A percentile compares a stretch with the other conserved stretches of the same genome.
phyloP scores from a whole-genome alignment of 352 stramenopile genomes.

The Salisapilia sapeloensis region DNA sequence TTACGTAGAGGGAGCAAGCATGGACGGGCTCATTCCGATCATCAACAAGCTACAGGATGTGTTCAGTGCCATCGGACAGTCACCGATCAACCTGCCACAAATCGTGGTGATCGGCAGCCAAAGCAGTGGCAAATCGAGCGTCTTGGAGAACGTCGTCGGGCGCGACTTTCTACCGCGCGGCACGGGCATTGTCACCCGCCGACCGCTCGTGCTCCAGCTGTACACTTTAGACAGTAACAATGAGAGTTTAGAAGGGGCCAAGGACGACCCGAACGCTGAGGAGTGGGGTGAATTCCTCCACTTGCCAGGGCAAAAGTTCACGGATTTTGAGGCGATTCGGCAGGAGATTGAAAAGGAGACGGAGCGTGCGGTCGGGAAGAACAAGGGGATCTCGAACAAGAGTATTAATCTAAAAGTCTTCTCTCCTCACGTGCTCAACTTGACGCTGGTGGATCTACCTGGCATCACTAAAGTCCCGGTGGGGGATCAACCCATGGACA shows the following conservation, averaged over 20 bases:
- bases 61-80: conserved; percentile 91
- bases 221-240: no score
- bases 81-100: conserved; percentile 93
- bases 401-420: conserved; percentile 99
- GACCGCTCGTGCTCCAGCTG: conserved; percentile 96
- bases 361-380: conserved; percentile 88
- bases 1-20: conserved; percentile 20
- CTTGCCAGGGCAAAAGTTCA: conserved; percentile 88
- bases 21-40: conserved; percentile 99
- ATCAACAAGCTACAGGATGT: conserved; percentile 99
- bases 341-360: conserved; percentile 97
- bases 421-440: conserved; percentile 93
- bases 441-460: conserved; percentile 98
- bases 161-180: conserved; percentile 93
- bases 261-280: conserved; percentile 19
- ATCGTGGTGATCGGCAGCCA: conserved; percentile 97
- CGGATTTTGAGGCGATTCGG: conserved; percentile 94
- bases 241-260: conserved; percentile 13
- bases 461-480: conserved; percentile 97
- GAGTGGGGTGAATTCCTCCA: conserved; percentile 99
- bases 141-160: conserved; percentile 92
- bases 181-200: conserved; percentile 96
- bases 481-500: conserved; percentile 97
- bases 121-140: conserved; percentile 92
- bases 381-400: conserved; percentile 97